Base-by-base conservation (phyloP, 202 grass and related monocot species). In the Cymbopogon flexuosus region DNA sequence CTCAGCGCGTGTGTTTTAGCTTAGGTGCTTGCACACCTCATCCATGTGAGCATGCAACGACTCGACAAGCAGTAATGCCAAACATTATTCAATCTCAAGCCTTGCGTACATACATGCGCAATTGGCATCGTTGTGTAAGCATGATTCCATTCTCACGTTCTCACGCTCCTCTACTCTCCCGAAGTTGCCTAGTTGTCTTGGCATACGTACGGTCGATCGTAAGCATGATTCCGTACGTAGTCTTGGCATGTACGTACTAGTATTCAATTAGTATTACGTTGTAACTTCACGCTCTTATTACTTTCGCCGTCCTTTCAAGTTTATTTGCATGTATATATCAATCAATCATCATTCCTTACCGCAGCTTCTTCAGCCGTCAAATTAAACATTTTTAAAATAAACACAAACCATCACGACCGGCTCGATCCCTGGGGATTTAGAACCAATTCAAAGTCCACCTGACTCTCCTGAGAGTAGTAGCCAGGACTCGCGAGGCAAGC, bases 371-470 rank as follows among this genome's bases (percentile, higher is more conserved):
- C 27, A 56, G 40, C 16, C 24, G 12, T 29, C 13, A 27, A 34
- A 23, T 27, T 16, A 68, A 58, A 39, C 18, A 16, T 7, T 15
- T 45, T 45, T 59, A 47, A 1, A 37, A 2, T 62, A 59, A 58
- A 15, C 49, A 56, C 4, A 8, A 41, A 30, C 73, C 36, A 4
- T 30, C 22, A 43, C 73, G 73, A 76, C 43, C 60, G 34, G 34
- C 14, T 3, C 42, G 8, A 58, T 10, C 10, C 10, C 36, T 29
- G 24, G 27, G 9, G 24, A 39, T 6, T 22, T 24, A 66, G 8
- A 58, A 35, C 51, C 52, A 13, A 41, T 63, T 76, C 56, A 51
- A 68, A 74, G 82, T 63, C 49, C 30, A 41, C 34, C 24, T 79
- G 10, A 42, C 40, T 40, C 40, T 40, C 36, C 0, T 21, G 19